These are phyloP conservation scores for Volvariella volvacea DNA, from an alignment of 1,284 basidiomycete genomes.

Conservation along the genomic window DNA sequence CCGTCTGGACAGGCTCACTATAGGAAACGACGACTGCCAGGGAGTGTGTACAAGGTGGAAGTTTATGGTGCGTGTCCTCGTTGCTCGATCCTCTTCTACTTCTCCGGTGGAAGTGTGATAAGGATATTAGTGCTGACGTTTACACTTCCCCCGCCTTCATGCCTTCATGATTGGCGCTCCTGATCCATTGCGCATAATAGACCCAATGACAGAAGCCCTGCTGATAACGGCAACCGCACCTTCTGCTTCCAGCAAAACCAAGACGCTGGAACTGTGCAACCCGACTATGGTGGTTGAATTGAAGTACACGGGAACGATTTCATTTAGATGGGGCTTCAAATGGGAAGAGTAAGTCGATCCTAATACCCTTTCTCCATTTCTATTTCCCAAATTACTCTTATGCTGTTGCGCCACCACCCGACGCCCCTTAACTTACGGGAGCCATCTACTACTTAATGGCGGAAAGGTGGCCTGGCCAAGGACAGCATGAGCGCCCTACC, in stretches of 20 bases:
- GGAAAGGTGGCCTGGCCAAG: not conserved
- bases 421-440: too few species aligned
- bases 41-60: slow-evolving; percentile 51
- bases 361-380: not conserved
- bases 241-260: slow-evolving; percentile 58
- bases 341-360: slow-evolving; percentile 67
- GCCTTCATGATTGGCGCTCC: too few species aligned
- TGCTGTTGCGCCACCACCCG: too few species aligned
- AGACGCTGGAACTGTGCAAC: slow-evolving; percentile 70
- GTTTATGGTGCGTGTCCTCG: slow-evolving; percentile 50
- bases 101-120: too few species aligned
- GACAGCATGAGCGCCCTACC: not conserved
- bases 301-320: slow-evolving; percentile 64
- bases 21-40: slow-evolving; percentile 51
- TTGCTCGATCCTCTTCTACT: too few species aligned
- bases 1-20: slow-evolving; percentile 59
- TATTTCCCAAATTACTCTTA: too few species aligned
- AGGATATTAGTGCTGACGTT: too few species aligned
- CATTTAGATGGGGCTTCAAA: slow-evolving; percentile 72
- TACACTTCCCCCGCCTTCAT: too few species aligned
- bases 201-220: slow-evolving; percentile 60
- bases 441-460: too few species aligned
- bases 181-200: slow-evolving; percentile 32
- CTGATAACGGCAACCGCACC: slow-evolving; percentile 61
- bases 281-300: slow-evolving; percentile 65